Conservation (phyloP, 75 land plant species). For the Gnetum montanum region DNA sequence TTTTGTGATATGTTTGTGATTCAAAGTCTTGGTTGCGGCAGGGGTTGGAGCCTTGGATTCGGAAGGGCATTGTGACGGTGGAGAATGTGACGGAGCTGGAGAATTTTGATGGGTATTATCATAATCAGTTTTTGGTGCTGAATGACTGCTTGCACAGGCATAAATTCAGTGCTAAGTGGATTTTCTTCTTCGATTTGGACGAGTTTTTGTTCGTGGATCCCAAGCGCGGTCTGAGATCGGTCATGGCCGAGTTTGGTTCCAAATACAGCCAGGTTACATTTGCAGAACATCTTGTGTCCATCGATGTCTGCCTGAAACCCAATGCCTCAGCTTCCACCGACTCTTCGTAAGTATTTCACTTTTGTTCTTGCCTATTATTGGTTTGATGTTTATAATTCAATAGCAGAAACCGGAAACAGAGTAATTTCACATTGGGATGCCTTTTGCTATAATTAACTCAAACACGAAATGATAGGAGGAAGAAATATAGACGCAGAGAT, state of each 20-base stretch:
- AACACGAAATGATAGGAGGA: too few relatives aligned
- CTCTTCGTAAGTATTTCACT: too few relatives aligned
- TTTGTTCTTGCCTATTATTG: not conserved
- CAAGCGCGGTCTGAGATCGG: slow-evolving; percentile 23
- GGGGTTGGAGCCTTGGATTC: slow-evolving; percentile 69
- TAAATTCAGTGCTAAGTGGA: slow-evolving; percentile 63
- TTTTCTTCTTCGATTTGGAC: slow-evolving; percentile 85
- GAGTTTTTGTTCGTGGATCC: slow-evolving; percentile 62
- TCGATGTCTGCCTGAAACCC: slow-evolving; percentile 43
- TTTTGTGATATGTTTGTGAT: too few relatives aligned
- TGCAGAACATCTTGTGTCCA: slow-evolving; percentile 71
- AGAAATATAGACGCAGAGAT: too few relatives aligned
- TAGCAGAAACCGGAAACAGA: too few relatives aligned
- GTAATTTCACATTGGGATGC: not conserved
- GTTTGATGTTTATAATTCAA: not conserved
- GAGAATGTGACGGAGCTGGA: slow-evolving; percentile 72
- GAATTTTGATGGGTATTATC: slow-evolving; percentile 74
- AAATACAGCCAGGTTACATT: slow-evolving; percentile 65
- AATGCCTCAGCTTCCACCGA: too few relatives aligned
- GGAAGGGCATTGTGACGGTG: slow-evolving; percentile 53
- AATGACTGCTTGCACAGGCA: slow-evolving; percentile 82
- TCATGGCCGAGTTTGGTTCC: slow-evolving; percentile 22
- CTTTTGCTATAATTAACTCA: not conserved
- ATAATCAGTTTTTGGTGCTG: slow-evolving; percentile 85
- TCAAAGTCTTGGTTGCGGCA: too few relatives aligned